phyloP scores from a whole-genome alignment of 768 basidiomycete species.

The Lyophyllum decastes region DNA sequence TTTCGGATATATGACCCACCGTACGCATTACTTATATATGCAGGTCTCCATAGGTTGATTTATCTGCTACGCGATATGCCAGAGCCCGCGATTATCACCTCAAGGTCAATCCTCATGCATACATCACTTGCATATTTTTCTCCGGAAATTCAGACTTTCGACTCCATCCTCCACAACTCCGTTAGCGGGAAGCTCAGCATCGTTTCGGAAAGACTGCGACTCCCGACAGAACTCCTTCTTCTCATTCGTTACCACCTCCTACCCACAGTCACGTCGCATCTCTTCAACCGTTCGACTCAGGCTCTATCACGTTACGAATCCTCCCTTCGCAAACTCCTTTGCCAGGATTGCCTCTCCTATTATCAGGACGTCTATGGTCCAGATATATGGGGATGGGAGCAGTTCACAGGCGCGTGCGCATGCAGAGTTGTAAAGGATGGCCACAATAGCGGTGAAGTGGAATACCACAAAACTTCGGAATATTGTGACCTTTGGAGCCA shows the following conservation, averaged over 20 bases:
- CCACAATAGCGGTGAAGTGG: neutral
- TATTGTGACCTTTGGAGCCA: slow-evolving; percentile 10
- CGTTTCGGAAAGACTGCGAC: slow-evolving; percentile 15
- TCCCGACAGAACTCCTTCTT: slow-evolving; percentile 57
- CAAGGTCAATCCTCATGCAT: slow-evolving; percentile 50
- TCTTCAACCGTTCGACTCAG: slow-evolving; percentile 41
- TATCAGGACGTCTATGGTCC: slow-evolving; percentile 55
- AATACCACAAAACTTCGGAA: slow-evolving; percentile 4
- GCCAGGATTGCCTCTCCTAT: slow-evolving; percentile 50
- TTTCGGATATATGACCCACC: slow-evolving; percentile 6
- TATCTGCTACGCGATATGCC: slow-evolving; percentile 20
- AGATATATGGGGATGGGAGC: slow-evolving; percentile 55
- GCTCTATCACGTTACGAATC: slow-evolving; percentile 44
- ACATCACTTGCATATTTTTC: slow-evolving; percentile 52
- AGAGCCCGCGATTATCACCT: slow-evolving; percentile 30
- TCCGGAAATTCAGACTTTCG: slow-evolving; percentile 44
- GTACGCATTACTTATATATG: slow-evolving; percentile 10
- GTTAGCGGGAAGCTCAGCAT: slow-evolving; percentile 10
- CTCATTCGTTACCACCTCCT: slow-evolving; percentile 51
- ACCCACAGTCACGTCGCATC: slow-evolving; percentile 39
- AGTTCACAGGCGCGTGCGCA: slow-evolving; percentile 50
- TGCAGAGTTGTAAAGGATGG: slow-evolving; percentile 30
- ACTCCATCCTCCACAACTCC: slow-evolving; percentile 32
- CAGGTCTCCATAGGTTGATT: neutral
- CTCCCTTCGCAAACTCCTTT: slow-evolving; percentile 42